Evolutionary conservation across 768 basidiomycete species (phyloP).

Genomic region (Crucibulum laeve): DNA sequence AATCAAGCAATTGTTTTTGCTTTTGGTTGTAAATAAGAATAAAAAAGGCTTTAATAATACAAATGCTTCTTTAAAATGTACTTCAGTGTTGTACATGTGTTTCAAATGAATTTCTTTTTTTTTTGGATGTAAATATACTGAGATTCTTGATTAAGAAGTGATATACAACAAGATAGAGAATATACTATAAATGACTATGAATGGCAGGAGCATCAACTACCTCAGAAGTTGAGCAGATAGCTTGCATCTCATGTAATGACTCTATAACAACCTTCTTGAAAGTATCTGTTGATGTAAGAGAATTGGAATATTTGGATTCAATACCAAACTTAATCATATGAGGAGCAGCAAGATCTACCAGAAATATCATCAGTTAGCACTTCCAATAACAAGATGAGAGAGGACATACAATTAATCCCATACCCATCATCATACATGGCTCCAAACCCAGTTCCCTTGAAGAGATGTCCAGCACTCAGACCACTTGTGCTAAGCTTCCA

Average conservation of each 20-base stretch:
- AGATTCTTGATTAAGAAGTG: conserved; percentile 1
- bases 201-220: conserved; percentile 7
- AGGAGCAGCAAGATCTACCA: conserved; percentile 74
- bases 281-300: conserved; percentile 61
- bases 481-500: conserved; percentile 94
- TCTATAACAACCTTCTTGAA: conserved; percentile 62
- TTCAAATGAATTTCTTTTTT: too few relatives aligned
- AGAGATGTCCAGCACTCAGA: conserved; percentile 78
- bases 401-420: conserved; percentile 77
- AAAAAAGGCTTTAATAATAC: too few relatives aligned
- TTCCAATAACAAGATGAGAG: background rate
- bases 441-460: conserved; percentile 92
- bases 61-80: background rate
- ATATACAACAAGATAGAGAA: conserved; percentile 7
- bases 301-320: conserved; percentile 78
- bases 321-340: conserved; percentile 86
- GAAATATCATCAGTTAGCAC: background rate
- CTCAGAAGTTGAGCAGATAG: conserved; percentile 36
- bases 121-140: conserved; percentile 5
- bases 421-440: conserved; percentile 81
- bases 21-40: background rate
- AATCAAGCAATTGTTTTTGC: background rate
- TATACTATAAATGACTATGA: conserved; percentile 25
- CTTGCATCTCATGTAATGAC: conserved; percentile 68
- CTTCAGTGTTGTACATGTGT: too few relatives aligned